phyloP scores from a whole-genome alignment of 306 rosid species.

The Mimosa bimucronata region DNA sequence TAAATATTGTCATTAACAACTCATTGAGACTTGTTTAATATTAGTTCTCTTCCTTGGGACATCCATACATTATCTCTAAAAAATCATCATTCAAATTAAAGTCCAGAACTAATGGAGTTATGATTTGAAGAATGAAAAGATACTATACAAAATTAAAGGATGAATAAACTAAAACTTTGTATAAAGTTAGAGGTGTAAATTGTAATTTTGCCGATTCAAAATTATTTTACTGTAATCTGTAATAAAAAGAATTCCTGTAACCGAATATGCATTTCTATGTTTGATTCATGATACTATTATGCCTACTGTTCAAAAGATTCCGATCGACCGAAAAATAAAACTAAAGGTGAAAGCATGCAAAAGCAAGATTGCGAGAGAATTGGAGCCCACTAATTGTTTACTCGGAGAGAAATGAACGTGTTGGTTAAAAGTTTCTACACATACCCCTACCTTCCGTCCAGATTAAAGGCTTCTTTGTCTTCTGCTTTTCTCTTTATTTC shows the following conservation, averaged over 20 bases:
- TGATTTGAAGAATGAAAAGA: no score
- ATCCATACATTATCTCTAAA: background rate
- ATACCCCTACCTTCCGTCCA: background rate
- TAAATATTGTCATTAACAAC: no score
- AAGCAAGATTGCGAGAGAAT: background rate
- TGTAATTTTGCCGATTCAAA: background rate
- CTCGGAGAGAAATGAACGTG: background rate
- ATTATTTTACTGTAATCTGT: background rate
- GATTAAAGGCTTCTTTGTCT: background rate
- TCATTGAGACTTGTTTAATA: no score
- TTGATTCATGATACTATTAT: background rate
- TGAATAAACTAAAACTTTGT: background rate
- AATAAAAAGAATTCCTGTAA: no score
- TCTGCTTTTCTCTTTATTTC: no score
- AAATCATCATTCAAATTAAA: no score
- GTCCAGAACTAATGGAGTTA: no score
- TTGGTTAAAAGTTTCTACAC: background rate
- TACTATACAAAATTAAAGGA: background rate
- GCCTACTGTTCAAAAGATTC: background rate
- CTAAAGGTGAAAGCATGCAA: background rate
- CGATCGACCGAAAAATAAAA: background rate
- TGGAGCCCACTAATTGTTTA: background rate
- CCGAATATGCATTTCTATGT: background rate
- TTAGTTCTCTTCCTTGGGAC: no score
- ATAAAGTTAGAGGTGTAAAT: background rate